Base-by-base conservation (phyloP, 257 asterid species). In the Lycium barbarum region DNA sequence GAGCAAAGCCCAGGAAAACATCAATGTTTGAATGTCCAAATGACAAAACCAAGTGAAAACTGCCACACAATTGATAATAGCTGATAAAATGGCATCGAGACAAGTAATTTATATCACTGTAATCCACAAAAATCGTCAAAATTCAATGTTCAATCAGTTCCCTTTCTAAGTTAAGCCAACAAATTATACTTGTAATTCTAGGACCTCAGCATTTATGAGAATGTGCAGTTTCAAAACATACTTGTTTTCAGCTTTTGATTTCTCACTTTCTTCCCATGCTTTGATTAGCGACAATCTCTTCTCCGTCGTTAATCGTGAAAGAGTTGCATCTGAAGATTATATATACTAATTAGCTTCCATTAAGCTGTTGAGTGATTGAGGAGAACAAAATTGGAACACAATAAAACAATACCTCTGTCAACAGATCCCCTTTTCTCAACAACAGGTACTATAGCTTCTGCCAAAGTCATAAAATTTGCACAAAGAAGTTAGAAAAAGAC, bases 221-320 rank as follows among this genome's bases (percentile, higher is more conserved):
- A 26, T 22, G 15, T 0, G 5, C 63, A 26, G 38, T 53, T 15
- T 14, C 47, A 78, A 55, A 78, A 84, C 93, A 84, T 53, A 93
- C 99, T 96, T 96, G 89, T 94, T 96, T 88, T 92, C 98, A 84
- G 97, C 95, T 92, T 94, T 94, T 1, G 91, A 90, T 86, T 93
- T 95, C 92, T 96, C 99, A 85, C 97, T 97, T 87, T 95, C 99
- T 90, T 97, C 99, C 99, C 99, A 97, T 53, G 99, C 99, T 88
- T 59, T 92, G 85, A 97, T 88, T 47, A 97, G 88, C 6, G 97
- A 90, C 79, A 91, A 9, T 89, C 93, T 94, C 90, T 97, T 97
- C 92, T 93, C 97, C 0, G 98, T 93, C 20, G 97, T 89, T 18
- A 97, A 93, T 18, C 93, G 90, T 11, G 97, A 86, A 85, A 97